phyloP scores from a whole-genome alignment of 2,329 filamentous ascomycete genomes.

The Xylaria sp. region DNA sequence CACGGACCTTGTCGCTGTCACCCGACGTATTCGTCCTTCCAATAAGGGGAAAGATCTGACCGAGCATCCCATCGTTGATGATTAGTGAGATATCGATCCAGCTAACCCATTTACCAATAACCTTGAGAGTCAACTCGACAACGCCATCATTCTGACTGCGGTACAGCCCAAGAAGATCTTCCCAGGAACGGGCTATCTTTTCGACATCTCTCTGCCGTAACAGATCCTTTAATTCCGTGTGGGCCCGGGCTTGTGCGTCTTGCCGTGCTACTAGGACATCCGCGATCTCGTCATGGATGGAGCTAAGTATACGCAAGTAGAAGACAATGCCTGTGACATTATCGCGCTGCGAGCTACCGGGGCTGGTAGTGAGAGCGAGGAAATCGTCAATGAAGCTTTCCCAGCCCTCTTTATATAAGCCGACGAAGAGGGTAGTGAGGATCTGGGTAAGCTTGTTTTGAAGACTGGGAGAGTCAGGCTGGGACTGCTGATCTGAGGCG shows the following conservation, averaged over 20 bases:
- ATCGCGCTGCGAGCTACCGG: constrained; percentile 69
- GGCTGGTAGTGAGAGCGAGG: constrained; percentile 74
- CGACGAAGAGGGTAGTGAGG: constrained; percentile 91
- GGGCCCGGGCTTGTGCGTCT: constrained; percentile 81
- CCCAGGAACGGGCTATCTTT: constrained; percentile 91
- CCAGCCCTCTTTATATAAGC: constrained; percentile 88
- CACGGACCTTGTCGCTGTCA: constrained; percentile 81
- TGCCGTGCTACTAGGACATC: constrained; percentile 87
- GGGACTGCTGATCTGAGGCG: constrained; percentile 64
- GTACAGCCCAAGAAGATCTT: constrained; percentile 86
- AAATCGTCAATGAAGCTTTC: constrained; percentile 92
- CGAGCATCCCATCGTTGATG: constrained; percentile 89
- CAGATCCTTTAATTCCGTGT: constrained; percentile 90
- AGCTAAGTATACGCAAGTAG: constrained; percentile 88
- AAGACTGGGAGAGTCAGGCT: constrained; percentile 77
- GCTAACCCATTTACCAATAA: constrained; percentile 97
- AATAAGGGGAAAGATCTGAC: constrained; percentile 85
- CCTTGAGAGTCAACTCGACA: constrained; percentile 87
- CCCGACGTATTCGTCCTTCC: constrained; percentile 74
- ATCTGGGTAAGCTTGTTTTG: constrained; percentile 99
- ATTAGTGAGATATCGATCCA: constrained; percentile 98
- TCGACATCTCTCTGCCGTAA: constrained; percentile 87
- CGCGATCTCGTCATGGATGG: constrained; percentile 96
- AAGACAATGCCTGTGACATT: constrained; percentile 83
- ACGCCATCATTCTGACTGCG: constrained; percentile 75